phyloP scores from a whole-genome alignment of 2,329 filamentous ascomycete species.

The Botrytis tulipae region DNA sequence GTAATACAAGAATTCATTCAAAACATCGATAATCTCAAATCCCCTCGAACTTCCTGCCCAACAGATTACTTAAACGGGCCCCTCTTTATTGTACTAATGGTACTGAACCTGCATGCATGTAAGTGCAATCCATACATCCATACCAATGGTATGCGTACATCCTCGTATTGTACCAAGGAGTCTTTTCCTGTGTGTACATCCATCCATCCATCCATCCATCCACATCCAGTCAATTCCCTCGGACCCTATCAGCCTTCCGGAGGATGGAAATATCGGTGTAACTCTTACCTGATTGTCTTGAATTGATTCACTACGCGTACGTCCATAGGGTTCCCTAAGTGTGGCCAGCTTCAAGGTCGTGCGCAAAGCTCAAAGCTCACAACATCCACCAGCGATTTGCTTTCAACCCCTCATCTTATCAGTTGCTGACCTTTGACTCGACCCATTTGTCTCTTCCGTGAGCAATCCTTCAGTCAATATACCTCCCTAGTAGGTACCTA shows the following conservation, averaged over 20 bases:
- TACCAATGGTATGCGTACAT: too few relatives aligned
- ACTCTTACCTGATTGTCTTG: slow-evolving; percentile 6
- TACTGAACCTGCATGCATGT: slow-evolving; percentile 19
- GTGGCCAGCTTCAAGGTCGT: slow-evolving; percentile 11
- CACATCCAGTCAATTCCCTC: slow-evolving; percentile 4
- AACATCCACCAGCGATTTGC: neutral
- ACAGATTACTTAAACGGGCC: slow-evolving; percentile 6
- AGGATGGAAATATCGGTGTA: slow-evolving; percentile 16
- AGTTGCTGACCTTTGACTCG: neutral
- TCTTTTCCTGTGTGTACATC: neutral
- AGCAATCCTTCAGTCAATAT: slow-evolving; percentile 7
- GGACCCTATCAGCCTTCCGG: slow-evolving; percentile 15
- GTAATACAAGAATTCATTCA: neutral
- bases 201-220: neutral
- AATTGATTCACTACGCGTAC: slow-evolving; percentile 3
- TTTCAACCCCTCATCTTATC: slow-evolving; percentile 16
- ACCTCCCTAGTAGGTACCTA: neutral
- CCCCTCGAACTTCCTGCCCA: slow-evolving; percentile 4
- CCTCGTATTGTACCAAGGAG: slow-evolving; percentile 2
- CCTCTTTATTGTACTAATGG: slow-evolving; percentile 1
- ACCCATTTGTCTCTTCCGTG: neutral
- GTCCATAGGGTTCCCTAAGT: neutral
- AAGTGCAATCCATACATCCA: neutral
- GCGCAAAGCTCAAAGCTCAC: neutral
- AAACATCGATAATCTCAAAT: slow-evolving; percentile 11